Evolutionary conservation across 2,329 filamentous ascomycete genomes (phyloP).

Genomic region (Dothistroma pini): DNA sequence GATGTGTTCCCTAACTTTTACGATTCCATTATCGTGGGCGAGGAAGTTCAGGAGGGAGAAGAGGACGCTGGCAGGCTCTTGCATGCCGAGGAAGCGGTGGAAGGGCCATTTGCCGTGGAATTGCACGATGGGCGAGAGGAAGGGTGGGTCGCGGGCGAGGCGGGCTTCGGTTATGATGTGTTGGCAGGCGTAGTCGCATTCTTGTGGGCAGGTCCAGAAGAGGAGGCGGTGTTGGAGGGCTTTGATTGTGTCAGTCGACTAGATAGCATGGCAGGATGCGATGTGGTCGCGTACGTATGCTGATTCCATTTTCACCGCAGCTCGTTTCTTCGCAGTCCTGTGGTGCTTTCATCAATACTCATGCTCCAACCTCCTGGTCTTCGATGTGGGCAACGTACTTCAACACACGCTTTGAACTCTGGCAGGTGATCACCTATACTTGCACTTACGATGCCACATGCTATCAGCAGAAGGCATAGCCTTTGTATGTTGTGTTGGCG

Average conservation of each 20-base stretch:
- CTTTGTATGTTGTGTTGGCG: slow-evolving; percentile 17
- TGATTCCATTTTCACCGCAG: slow-evolving; percentile 63
- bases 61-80: slow-evolving; percentile 89
- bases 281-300: slow-evolving; percentile 61
- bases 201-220: slow-evolving; percentile 84
- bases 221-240: slow-evolving; percentile 81
- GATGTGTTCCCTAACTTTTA: slow-evolving; percentile 64
- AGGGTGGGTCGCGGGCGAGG: slow-evolving; percentile 59
- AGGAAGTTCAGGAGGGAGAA: slow-evolving; percentile 90
- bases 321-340: slow-evolving; percentile 80
- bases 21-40: slow-evolving; percentile 76
- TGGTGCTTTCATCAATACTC: slow-evolving; percentile 7
- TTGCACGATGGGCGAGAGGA: slow-evolving; percentile 70
- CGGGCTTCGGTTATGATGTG: slow-evolving; percentile 79
- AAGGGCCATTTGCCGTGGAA: slow-evolving; percentile 99
- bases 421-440: slow-evolving; percentile 81
- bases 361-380: background rate
- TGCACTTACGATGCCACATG: slow-evolving; percentile 44
- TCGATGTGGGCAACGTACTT: slow-evolving; percentile 53
- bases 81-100: slow-evolving; percentile 81
- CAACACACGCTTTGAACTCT: slow-evolving; percentile 81
- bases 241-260: slow-evolving; percentile 39
- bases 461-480: slow-evolving; percentile 22
- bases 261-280: background rate
- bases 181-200: slow-evolving; percentile 98